phyloP scores from a whole-genome alignment of 2,329 filamentous ascomycete genomes.

The Fusarium bulbicola region DNA sequence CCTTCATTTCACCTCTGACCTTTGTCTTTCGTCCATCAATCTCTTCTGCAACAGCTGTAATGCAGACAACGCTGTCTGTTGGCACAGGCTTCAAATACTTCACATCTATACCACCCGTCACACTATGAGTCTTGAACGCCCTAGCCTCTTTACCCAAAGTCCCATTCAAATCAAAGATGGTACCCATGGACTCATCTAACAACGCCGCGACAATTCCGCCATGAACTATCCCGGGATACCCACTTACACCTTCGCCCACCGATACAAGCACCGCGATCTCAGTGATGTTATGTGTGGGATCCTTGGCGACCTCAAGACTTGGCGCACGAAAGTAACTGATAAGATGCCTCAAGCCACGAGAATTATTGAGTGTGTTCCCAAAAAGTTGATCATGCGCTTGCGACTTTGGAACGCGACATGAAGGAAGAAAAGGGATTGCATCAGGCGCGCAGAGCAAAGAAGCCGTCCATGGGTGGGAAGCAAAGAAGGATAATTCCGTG shows the following conservation, averaged over 20 bases:
- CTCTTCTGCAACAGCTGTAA: conserved; percentile 45
- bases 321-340: conserved; percentile 47
- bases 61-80: conserved; percentile 43
- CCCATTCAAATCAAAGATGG: conserved; percentile 49
- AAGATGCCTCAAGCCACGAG: conserved; percentile 45
- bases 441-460: conserved; percentile 40
- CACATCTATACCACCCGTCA: conserved; percentile 50
- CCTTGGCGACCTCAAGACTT: conserved; percentile 36
- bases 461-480: conserved; percentile 49
- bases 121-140: conserved; percentile 41
- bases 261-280: conserved; percentile 46
- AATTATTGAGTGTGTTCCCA: conserved; percentile 44
- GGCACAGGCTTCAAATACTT: conserved; percentile 47
- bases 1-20: conserved; percentile 44
- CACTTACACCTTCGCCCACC: conserved; percentile 47
- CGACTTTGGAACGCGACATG: conserved; percentile 45
- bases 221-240: conserved; percentile 47
- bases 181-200: conserved; percentile 50
- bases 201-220: conserved; percentile 50
- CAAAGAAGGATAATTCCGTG: conserved; percentile 46
- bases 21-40: conserved; percentile 48
- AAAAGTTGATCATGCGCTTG: conserved; percentile 48
- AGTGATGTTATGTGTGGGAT: conserved; percentile 41
- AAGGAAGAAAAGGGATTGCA: conserved; percentile 47
- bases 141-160: conserved; percentile 45